Conservation (phyloP, 441 rosid species). For the Mallotus japonicus region DNA sequence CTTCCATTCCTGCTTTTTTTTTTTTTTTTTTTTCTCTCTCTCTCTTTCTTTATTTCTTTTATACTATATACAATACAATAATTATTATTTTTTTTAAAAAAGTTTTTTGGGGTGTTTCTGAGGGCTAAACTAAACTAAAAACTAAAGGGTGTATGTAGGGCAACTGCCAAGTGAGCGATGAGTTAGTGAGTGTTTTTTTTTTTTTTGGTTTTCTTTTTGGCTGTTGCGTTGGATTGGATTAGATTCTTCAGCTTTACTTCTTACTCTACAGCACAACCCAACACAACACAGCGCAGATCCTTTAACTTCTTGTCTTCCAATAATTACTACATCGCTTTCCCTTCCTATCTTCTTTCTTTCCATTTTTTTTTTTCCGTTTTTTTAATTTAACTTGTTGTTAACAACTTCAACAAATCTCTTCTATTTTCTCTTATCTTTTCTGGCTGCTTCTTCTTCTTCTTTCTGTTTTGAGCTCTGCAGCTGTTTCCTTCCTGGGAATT, state of each 20-base stretch:
- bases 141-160: not conserved
- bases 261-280: not conserved
- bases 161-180: not conserved
- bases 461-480: not conserved
- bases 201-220: not conserved
- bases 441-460: not conserved
- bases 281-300: not conserved
- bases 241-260: not conserved
- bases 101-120: not conserved
- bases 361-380: not conserved
- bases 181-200: not conserved
- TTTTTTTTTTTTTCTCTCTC: not conserved
- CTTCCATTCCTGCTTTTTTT: not conserved
- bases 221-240: not conserved
- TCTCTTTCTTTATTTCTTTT: not conserved
- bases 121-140: not conserved
- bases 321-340: not conserved
- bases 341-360: not conserved
- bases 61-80: no score
- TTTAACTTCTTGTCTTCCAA: not conserved
- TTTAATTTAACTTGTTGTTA: not conserved
- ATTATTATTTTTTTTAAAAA: not conserved
- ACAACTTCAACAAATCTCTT: not conserved
- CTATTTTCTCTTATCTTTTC: conserved; percentile 6
- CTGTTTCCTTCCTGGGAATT: conserved; percentile 9